phyloP scores from a whole-genome alignment of 768 basidiomycete species.

The Kwoniella dejecticola region DNA sequence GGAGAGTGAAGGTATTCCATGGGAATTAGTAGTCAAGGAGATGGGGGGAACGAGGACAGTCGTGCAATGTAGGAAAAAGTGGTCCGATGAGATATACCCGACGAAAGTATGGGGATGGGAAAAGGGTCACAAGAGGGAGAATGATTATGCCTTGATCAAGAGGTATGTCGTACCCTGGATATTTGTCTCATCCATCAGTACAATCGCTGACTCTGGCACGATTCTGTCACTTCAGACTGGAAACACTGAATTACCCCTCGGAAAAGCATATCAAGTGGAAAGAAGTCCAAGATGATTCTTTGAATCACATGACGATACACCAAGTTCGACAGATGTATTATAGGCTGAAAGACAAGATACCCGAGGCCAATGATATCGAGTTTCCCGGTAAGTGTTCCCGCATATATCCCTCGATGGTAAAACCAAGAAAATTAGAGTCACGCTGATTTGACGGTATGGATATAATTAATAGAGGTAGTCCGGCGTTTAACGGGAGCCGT shows the following conservation, averaged over 20 bases:
- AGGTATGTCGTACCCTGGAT: not conserved
- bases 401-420: too few species aligned
- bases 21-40: constrained; percentile 34
- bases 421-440: too few species aligned
- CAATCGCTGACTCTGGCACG: too few species aligned
- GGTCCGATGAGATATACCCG: constrained; percentile 22
- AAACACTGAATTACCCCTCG: constrained; percentile 2
- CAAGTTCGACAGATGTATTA: constrained; percentile 6
- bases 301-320: constrained; percentile 4
- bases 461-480: too few species aligned
- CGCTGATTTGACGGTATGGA: too few species aligned
- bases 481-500: too few species aligned
- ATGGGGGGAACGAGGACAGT: constrained; percentile 32
- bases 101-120: constrained; percentile 1
- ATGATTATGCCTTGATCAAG: constrained; percentile 1
- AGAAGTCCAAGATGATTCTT: not conserved
- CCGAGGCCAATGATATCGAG: not conserved
- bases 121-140: constrained; percentile 1
- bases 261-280: constrained; percentile 18
- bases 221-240: not conserved
- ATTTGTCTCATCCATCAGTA: not conserved
- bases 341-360: constrained; percentile 1
- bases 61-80: constrained; percentile 42
- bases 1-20: constrained; percentile 30
- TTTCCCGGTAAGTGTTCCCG: not conserved